Evolutionary conservation across 2,329 filamentous ascomycete genomes (phyloP).

Genomic region (Penicillium griseofulvum): DNA sequence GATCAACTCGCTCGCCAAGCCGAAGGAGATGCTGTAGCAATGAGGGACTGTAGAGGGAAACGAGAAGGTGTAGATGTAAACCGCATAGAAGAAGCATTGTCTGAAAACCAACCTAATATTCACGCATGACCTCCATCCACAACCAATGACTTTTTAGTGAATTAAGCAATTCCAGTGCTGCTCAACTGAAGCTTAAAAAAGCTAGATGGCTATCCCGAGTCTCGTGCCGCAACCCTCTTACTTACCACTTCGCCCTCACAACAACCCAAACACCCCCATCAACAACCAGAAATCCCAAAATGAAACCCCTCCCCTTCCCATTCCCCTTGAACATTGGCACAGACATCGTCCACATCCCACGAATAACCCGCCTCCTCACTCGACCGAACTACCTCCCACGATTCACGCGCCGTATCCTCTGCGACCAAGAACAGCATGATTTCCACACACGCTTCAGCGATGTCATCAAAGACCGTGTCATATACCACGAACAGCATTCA

Average conservation of each 20-base stretch:
- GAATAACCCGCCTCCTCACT: constrained; percentile 61
- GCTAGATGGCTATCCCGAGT: neutral
- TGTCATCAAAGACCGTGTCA: neutral
- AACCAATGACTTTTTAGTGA: neutral
- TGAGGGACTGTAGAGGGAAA: neutral
- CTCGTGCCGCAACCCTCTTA: neutral
- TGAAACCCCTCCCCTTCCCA: constrained; percentile 54
- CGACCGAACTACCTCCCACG: constrained; percentile 40
- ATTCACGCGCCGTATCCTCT: constrained; percentile 43
- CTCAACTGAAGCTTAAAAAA: neutral
- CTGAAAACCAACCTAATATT: neutral
- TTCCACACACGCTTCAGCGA: constrained; percentile 36
- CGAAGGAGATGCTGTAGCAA: neutral
- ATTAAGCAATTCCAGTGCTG: neutral
- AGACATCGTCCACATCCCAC: constrained; percentile 70
- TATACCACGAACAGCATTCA: neutral
- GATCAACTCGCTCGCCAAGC: neutral
- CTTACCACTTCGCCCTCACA: neutral
- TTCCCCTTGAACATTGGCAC: constrained; percentile 69
- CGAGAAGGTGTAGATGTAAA: neutral
- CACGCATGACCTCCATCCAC: too few species aligned
- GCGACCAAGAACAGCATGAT: constrained; percentile 39
- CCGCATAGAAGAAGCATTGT: neutral
- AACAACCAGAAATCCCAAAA: constrained; percentile 11
- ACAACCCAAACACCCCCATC: neutral